Evolutionary conservation across 805 yeast genomes (phyloP), one percentile per base, ranked within the genome.

Genomic region (Saturnispora serradocipensis): DNA sequence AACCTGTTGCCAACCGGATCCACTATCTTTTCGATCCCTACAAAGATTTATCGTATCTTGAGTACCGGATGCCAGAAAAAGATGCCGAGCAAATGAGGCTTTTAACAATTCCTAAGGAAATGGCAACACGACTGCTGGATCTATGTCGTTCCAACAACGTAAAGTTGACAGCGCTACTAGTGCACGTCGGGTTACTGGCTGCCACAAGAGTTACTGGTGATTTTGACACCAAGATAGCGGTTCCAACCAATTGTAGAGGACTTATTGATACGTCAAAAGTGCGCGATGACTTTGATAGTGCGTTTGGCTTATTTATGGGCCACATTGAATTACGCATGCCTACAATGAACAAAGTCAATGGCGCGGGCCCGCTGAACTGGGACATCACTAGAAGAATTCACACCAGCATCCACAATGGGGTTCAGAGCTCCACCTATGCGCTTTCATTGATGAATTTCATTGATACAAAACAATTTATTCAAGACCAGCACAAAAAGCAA

Each of bases 211-310:
- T 44, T 13, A 43, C 48, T 5, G 45, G 48, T 9, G 56, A 56
- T 3, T 39, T 53, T 9, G 60, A 58, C 40, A 53, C 59, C 0
- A 3, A 9, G 4, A 54, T 50, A 1, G 5, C 44, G 0, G 48
- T 64, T 39, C 66, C 68, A 4, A 58, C 53, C 3, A 56, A 63
- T 45, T 42, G 58, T 3, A 56, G 67, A 45, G 7, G 35, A 1
- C n/a, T 32, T 1, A 52, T 55, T 10, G 35, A 38, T 15, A 52
- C 42, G 1, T 34, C 28, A 6, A 15, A 43, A 16, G 16, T 52
- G n/a, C 48, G 42, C 10, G 40, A 45, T 5, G 24, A 35, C 5
- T 59, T 52, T 35, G 48, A 54, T 9, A 15, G 42, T 1, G 34
- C 39, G 11, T 54, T 59, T 47, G 62, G 64, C 1, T 20, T 61